Percentiles rank a stretch among this genome's conserved stretches.
Evolutionary conservation across 306 rosid genomes (phyloP).

Genomic region (Albizia julibrissin): DNA sequence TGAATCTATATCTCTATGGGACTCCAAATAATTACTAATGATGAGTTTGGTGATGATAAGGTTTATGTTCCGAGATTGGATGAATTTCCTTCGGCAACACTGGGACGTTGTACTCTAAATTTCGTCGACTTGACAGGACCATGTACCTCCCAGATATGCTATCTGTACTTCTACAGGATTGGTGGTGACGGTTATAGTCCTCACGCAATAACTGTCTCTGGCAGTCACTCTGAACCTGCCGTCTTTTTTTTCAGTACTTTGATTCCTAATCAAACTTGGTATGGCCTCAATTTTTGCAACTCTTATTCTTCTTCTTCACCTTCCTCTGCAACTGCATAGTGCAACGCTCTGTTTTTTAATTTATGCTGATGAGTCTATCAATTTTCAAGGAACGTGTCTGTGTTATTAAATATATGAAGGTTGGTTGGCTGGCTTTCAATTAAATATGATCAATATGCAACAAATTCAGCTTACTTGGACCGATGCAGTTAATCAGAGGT

Average conservation of each 20-base stretch:
- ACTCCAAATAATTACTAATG: not conserved
- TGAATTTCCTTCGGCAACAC: slow-evolving; percentile 47
- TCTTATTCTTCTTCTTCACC: slow-evolving; percentile 21
- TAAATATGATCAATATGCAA: too few relatives aligned
- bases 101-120: slow-evolving; percentile 68
- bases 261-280: slow-evolving; percentile 68
- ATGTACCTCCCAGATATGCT: slow-evolving; percentile 63
- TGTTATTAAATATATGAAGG: too few relatives aligned
- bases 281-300: slow-evolving; percentile 60
- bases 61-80: slow-evolving; percentile 74
- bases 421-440: too few relatives aligned
- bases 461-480: too few relatives aligned
- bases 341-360: too few relatives aligned
- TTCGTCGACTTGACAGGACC: slow-evolving; percentile 59
- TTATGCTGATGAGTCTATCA: not conserved
- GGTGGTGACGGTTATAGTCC: slow-evolving; percentile 85
- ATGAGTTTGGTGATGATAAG: slow-evolving; percentile 30
- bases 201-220: slow-evolving; percentile 52
- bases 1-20: too few relatives aligned
- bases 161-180: slow-evolving; percentile 62
- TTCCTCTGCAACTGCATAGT: slow-evolving; percentile 34
- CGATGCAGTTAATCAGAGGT: too few relatives aligned
- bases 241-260: slow-evolving; percentile 51
- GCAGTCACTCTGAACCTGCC: slow-evolving; percentile 37
- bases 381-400: not conserved